phyloP scores from a whole-genome alignment of 768 basidiomycete species.

The Pleurotus sapidus region DNA sequence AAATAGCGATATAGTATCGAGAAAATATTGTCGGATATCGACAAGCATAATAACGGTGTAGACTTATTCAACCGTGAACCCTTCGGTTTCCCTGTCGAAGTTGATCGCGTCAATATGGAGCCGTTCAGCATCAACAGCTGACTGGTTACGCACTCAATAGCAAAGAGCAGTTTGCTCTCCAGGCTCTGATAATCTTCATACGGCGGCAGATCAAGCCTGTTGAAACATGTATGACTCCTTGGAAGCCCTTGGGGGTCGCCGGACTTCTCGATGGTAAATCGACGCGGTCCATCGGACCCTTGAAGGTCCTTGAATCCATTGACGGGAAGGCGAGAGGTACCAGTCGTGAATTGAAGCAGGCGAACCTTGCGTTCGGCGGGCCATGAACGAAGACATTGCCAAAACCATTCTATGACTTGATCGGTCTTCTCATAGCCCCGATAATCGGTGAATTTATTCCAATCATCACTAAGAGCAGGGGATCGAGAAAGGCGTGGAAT shows the following conservation, averaged over 20 bases:
- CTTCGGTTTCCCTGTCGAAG: slow-evolving; percentile 66
- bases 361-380: slow-evolving; percentile 86
- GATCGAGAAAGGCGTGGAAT: background rate
- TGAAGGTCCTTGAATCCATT: slow-evolving; percentile 96
- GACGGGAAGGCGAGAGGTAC: slow-evolving; percentile 81
- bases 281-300: slow-evolving; percentile 86
- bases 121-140: slow-evolving; percentile 2
- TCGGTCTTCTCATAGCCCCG: slow-evolving; percentile 84
- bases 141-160: slow-evolving; percentile 64
- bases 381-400: slow-evolving; percentile 90
- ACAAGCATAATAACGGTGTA: no score
- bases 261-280: slow-evolving; percentile 94
- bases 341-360: slow-evolving; percentile 85
- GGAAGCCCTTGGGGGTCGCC: slow-evolving; percentile 88
- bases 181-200: slow-evolving; percentile 87
- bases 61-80: slow-evolving; percentile 61
- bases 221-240: slow-evolving; percentile 93
- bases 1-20: no score
- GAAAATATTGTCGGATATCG: no score
- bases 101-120: background rate
- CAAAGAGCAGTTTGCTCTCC: slow-evolving; percentile 81
- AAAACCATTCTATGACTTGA: slow-evolving; percentile 93
- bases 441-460: slow-evolving; percentile 94
- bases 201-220: slow-evolving; percentile 82
- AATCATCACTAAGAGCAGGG: slow-evolving; percentile 62